Base-by-base conservation (phyloP, 441 rosid genomes). In the Populus hybrid region DNA sequence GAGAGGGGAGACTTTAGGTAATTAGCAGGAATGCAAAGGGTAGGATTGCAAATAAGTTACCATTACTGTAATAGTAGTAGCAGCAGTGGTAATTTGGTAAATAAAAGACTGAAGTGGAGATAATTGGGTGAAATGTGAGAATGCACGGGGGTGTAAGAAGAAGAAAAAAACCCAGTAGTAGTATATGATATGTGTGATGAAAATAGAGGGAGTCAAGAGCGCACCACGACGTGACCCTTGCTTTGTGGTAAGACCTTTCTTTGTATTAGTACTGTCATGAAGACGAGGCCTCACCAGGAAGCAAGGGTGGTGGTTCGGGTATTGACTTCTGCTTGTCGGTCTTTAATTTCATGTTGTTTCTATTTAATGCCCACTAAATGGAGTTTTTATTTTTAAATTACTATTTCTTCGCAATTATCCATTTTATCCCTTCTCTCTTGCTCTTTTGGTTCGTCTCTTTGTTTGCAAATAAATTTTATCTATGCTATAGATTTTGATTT, bases 301-400 rank as follows among this genome's bases (percentile, higher is more conserved):
- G 90, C 85, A 81, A 86, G 88, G 88, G 81, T 82, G 90, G 90
- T 92, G 98, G 99, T 94, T 95, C 97, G 97, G 97, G 99, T 84
- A 94, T 94, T 95, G 98, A 95, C 99, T 95, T 91, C 86, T 82
- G 84, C 84, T 84, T 79, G 80, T 83, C 72, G 56, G 79, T 74
- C 61, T 50, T 50, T 9, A 80, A 69, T 29, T 67, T 81, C 20
- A 50, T 50, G 56, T 50, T 50, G 18, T 14, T 50, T 50, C 56
- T 3, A 50, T 50, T 50, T 50, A 50, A 50, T 45, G 56, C n/a
- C 56, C 56, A 45, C 74, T 35, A 29, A 24, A 66, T 83, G 31
- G 31, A 63, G 40, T 76, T 50, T 26, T 76, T 21, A 42, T 18
- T 6, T 6, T 64, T 28, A 6, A 7, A n/a, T 63, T 16, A 23